Conservation (phyloP, 148 eudicot genomes). For the Silene uniflora region DNA sequence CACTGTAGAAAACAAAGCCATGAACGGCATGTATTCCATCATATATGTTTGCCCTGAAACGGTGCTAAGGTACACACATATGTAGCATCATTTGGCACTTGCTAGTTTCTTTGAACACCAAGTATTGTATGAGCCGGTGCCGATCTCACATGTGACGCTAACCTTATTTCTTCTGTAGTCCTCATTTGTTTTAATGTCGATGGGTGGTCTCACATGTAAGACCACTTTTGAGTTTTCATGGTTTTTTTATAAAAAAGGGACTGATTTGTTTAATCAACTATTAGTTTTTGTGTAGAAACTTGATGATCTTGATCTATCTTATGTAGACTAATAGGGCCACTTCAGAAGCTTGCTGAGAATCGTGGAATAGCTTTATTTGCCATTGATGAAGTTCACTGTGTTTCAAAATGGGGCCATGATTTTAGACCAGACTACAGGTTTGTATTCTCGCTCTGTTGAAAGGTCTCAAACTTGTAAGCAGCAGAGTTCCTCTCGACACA, state of each 20-base stretch:
- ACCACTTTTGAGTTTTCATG: too few relatives aligned
- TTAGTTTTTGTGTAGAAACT: neutral
- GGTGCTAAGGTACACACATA: conserved; percentile 50
- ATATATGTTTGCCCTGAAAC: conserved; percentile 95
- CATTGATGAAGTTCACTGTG: conserved; percentile 91
- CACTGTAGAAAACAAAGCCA: conserved; percentile 75
- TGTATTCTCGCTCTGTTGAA: conserved; percentile 16
- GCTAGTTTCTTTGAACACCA: neutral
- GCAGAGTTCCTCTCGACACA: neutral
- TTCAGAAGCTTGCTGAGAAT: conserved; percentile 73
- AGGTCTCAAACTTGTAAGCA: neutral
- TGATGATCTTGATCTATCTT: conserved; percentile 17
- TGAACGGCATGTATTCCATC: conserved; percentile 70
- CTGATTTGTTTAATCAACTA: neutral
- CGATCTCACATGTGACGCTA: too few relatives aligned
- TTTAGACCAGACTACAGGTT: conserved; percentile 96
- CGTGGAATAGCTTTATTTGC: conserved; percentile 91
- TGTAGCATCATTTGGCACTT: neutral
- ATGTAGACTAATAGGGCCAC: conserved; percentile 73
- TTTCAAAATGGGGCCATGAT: conserved; percentile 99
- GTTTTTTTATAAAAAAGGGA: neutral
- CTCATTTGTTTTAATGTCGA: too few relatives aligned
- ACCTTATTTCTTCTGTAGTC: too few relatives aligned
- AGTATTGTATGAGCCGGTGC: neutral
- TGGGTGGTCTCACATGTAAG: neutral